Percentiles rank a stretch among this genome's conserved stretches.
Conservation (phyloP, 768 basidiomycete species). For the Boletus speciosus region DNA sequence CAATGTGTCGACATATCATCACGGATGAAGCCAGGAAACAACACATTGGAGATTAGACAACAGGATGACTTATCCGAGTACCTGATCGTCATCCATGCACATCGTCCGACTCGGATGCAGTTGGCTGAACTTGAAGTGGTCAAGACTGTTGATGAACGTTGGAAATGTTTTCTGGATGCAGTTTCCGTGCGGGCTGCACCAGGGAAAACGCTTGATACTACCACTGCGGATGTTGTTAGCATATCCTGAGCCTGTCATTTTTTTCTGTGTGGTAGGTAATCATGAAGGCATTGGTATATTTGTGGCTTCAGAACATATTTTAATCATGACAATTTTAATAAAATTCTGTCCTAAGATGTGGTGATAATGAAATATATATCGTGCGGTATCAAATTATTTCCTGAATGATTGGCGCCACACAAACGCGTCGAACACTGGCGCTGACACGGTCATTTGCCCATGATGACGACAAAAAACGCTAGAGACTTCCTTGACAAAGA, state of each 20-base stretch:
- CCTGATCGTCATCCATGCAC: constrained; percentile 45
- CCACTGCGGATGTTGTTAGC: background rate
- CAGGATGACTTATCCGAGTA: constrained; percentile 42
- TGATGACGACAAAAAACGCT: constrained; percentile 29
- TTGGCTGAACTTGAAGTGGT: constrained; percentile 26
- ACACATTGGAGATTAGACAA: constrained; percentile 44
- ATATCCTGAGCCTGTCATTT: background rate
- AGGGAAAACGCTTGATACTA: background rate
- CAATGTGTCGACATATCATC: constrained; percentile 51
- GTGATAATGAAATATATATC: too few species aligned
- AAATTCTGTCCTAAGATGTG: too few species aligned
- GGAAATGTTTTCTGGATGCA: constrained; percentile 16
- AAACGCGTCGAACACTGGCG: constrained; percentile 4
- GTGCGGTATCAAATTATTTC: background rate
- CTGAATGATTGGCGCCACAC: constrained; percentile 9
- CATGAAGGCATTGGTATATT: background rate
- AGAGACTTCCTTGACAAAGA: constrained; percentile 47
- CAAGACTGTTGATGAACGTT: constrained; percentile 14
- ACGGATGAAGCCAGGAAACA: constrained; percentile 39
- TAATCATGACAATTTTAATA: too few species aligned
- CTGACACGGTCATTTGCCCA: background rate
- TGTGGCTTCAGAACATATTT: background rate
- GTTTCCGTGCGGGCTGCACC: constrained; percentile 11
- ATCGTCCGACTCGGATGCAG: constrained; percentile 48
- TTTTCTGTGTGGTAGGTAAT: background rate